Percentiles rank a stretch among this genome's conserved stretches.
Conservation (phyloP, 1,284 basidiomycete genomes). For the Calocybe gambosa region DNA sequence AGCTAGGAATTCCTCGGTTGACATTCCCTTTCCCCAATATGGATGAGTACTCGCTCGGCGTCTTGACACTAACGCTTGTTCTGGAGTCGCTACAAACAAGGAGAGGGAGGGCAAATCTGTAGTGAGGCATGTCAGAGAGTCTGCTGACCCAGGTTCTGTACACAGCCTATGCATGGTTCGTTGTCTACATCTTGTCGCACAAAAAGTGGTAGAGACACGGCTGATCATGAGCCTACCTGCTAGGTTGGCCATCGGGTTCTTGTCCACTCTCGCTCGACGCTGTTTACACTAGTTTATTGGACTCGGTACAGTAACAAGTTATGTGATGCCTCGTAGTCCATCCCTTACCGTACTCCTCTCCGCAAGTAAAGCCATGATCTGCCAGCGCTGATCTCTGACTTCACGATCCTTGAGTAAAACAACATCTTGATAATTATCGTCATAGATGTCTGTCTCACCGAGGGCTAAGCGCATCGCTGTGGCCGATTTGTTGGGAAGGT, state of each 20-base stretch:
- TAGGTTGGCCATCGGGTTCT: not conserved
- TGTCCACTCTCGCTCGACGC: not conserved
- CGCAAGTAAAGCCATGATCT: constrained; percentile 66
- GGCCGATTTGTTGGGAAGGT: constrained; percentile 69
- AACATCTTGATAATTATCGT: constrained; percentile 47
- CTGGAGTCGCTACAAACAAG: constrained; percentile 29
- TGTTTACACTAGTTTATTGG: not conserved
- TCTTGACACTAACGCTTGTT: constrained; percentile 30
- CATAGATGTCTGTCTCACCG: constrained; percentile 44
- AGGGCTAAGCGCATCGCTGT: constrained; percentile 63
- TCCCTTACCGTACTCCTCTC: constrained; percentile 72
- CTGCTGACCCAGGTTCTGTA: too few relatives aligned
- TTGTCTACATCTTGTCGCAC: too few relatives aligned
- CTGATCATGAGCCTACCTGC: not conserved
- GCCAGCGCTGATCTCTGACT: constrained; percentile 63
- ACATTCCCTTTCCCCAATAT: constrained; percentile 35
- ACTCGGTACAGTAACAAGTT: not conserved
- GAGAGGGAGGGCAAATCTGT: constrained; percentile 24
- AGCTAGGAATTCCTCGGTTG: constrained; percentile 33
- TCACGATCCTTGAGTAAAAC: constrained; percentile 56
- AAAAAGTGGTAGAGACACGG: too few relatives aligned
- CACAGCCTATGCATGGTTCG: too few relatives aligned
- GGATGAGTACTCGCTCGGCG: constrained; percentile 20
- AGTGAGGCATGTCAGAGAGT: not conserved
- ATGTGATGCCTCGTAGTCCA: constrained; percentile 32